A percentile compares a stretch with the other conserved stretches of the same genome.
These are phyloP conservation scores for Passalora sequoiae DNA, from an alignment of 2,329 filamentous ascomycete species.

Conservation along the genomic window DNA sequence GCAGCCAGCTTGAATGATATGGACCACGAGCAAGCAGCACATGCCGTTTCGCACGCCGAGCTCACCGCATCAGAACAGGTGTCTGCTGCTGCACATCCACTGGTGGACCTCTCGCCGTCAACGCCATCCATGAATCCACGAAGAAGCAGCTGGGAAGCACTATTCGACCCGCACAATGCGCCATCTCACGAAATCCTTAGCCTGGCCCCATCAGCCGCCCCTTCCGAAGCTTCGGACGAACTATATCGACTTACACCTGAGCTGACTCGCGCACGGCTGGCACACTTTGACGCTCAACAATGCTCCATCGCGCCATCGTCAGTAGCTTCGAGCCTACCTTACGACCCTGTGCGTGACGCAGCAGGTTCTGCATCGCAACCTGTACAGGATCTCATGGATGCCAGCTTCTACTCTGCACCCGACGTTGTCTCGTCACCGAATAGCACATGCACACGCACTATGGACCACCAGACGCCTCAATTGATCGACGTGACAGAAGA, in stretches of 20 bases:
- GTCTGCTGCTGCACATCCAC: conserved; percentile 14
- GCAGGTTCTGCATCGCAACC: conserved; percentile 17
- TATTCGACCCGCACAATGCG: conserved; percentile 18
- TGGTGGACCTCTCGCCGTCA: conserved; percentile 28
- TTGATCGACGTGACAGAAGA: conserved; percentile 23
- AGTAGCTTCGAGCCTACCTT: conserved; percentile 13
- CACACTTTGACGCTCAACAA: conserved; percentile 22
- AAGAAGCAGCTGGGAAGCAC: conserved; percentile 18
- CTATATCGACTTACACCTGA: conserved; percentile 33
- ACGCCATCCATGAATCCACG: conserved; percentile 16
- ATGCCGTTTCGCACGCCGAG: conserved; percentile 18
- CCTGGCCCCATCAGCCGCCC: conserved; percentile 8
- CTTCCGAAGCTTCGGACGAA: conserved; percentile 24
- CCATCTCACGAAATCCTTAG: conserved; percentile 12
- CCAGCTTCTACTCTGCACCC: conserved; percentile 30
- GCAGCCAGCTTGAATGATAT: conserved; percentile 32
- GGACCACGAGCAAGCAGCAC: conserved; percentile 25
- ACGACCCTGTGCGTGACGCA: conserved; percentile 32
- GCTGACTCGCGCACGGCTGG: conserved; percentile 31
- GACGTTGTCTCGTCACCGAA: conserved; percentile 21
- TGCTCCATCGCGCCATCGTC: conserved; percentile 1
- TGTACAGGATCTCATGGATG: conserved; percentile 18
- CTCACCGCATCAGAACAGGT: conserved; percentile 14
- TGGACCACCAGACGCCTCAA: conserved; percentile 15
- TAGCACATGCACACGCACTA: conserved; percentile 11